Evolutionary conservation across 116 monocot species (phyloP).

Genomic region (Dioscorea cayenensis): DNA sequence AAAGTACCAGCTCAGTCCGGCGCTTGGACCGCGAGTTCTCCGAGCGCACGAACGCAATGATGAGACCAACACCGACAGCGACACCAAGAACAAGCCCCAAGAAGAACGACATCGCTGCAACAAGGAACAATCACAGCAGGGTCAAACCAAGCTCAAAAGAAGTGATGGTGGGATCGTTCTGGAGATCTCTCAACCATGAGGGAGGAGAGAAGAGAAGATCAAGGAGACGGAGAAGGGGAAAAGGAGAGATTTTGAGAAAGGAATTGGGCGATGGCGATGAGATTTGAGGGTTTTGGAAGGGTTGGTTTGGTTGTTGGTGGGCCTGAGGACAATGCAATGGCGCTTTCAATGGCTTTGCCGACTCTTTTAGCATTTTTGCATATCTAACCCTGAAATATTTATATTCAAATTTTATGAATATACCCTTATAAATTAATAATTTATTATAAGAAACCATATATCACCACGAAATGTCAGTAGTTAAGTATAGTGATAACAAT

Average conservation of each 20-base stretch:
- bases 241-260: not conserved
- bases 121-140: not conserved
- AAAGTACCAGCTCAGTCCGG: constrained; percentile 16
- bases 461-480: too few species aligned
- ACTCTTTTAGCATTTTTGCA: too few species aligned
- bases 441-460: too few species aligned
- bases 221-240: not conserved
- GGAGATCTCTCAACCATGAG: not conserved
- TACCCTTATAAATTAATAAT: too few species aligned
- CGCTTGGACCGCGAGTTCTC: constrained; percentile 63
- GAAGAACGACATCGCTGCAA: constrained; percentile 47
- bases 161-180: not conserved
- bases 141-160: not conserved
- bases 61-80: constrained; percentile 50
- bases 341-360: too few species aligned
- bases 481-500: too few species aligned
- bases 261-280: not conserved
- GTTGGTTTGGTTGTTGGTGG: too few species aligned
- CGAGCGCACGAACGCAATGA: constrained; percentile 53
- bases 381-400: too few species aligned
- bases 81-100: constrained; percentile 57
- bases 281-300: not conserved
- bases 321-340: too few species aligned
- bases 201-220: not conserved
- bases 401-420: too few species aligned